These are phyloP conservation scores for Fusarium transvaalense DNA, from an alignment of 2,329 filamentous ascomycete genomes.

Conservation along the genomic window DNA sequence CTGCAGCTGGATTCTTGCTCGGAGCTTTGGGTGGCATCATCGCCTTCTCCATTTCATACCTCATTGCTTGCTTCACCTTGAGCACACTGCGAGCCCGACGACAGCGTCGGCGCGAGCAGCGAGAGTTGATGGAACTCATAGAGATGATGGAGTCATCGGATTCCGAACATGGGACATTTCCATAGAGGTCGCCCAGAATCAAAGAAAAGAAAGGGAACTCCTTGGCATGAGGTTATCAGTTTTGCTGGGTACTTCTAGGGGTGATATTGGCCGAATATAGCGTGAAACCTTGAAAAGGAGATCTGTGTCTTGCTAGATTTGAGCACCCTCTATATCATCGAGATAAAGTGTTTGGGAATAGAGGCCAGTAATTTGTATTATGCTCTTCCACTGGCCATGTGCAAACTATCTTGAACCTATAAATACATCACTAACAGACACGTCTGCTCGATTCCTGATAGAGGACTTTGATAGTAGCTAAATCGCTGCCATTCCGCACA, in stretches of 20 bases:
- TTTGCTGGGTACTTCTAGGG: background rate
- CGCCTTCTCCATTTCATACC: conserved; percentile 27
- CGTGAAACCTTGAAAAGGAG: background rate
- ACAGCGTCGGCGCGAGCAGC: background rate
- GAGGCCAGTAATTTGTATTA: no score
- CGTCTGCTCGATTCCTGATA: background rate
- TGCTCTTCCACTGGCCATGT: background rate
- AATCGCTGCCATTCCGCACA: no score
- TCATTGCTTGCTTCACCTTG: conserved; percentile 15
- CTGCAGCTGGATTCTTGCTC: conserved; percentile 29
- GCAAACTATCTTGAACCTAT: background rate
- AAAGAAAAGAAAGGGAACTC: background rate
- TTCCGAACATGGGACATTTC: background rate
- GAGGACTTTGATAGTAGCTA: background rate
- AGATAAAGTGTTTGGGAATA: background rate
- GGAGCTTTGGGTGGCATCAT: conserved; percentile 24
- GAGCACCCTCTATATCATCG: background rate
- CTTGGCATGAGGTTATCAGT: background rate
- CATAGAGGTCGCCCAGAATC: background rate
- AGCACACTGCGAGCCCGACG: conserved; percentile 1
- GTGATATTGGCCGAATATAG: background rate
- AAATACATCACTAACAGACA: background rate
- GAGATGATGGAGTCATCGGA: background rate
- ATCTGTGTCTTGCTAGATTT: background rate
- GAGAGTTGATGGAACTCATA: background rate